These are phyloP conservation scores for Pythium aquatile DNA, from an alignment of 352 stramenopile species.

Conservation along the genomic window DNA sequence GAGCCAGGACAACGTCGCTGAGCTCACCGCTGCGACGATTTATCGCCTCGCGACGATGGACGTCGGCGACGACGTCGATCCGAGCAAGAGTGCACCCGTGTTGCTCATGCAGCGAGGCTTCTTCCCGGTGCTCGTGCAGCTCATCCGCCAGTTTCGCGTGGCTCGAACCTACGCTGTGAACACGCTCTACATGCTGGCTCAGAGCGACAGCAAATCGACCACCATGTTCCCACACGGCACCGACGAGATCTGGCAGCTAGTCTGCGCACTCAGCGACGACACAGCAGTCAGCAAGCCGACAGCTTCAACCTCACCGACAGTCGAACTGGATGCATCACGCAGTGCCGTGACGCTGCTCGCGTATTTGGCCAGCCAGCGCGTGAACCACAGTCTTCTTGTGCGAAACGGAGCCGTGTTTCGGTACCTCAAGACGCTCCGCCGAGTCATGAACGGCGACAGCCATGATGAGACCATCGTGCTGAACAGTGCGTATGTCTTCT, in stretches of 20 bases:
- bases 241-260: constrained; percentile 50
- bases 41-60: constrained; percentile 44
- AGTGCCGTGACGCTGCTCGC: constrained; percentile 63
- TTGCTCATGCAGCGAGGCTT: constrained; percentile 47
- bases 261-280: constrained; percentile 37
- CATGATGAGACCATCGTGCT: constrained; percentile 47
- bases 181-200: constrained; percentile 50
- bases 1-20: constrained; percentile 36
- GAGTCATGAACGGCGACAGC: constrained; percentile 24
- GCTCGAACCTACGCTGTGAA: constrained; percentile 52
- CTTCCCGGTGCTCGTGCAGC: constrained; percentile 43
- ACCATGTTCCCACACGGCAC: constrained; percentile 56
- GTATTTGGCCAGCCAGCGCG: constrained; percentile 51
- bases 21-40: constrained; percentile 54
- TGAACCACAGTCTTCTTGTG: constrained; percentile 56
- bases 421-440: constrained; percentile 53
- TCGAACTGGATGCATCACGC: constrained; percentile 19
- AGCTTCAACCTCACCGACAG: background rate
- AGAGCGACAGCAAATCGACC: constrained; percentile 33
- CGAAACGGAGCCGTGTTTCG: constrained; percentile 55
- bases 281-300: background rate
- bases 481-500: constrained; percentile 73
- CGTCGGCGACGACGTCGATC: background rate
- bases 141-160: constrained; percentile 44
- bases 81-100: constrained; percentile 6